Conservation (phyloP, 768 basidiomycete species). For the Nidularia sp. region DNA sequence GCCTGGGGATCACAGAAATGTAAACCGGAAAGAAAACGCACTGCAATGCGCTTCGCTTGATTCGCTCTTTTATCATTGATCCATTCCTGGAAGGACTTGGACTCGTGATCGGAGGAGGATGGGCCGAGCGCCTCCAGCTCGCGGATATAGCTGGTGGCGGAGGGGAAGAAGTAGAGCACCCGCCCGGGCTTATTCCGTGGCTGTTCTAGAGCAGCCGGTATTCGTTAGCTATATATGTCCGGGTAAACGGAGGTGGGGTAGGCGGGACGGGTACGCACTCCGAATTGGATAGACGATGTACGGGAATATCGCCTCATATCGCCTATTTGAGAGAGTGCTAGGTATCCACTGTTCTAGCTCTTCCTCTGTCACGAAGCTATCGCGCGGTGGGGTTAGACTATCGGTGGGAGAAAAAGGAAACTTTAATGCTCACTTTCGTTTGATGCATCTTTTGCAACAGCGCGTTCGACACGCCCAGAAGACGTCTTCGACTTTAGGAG, state of each 20-base stretch:
- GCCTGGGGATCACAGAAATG: slow-evolving; percentile 1
- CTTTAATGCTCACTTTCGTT: slow-evolving; percentile 19
- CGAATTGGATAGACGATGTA: slow-evolving; percentile 17
- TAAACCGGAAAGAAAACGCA: slow-evolving; percentile 11
- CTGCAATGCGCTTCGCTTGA: slow-evolving; percentile 18
- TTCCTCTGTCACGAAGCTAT: slow-evolving; percentile 25
- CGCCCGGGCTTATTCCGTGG: slow-evolving; percentile 6
- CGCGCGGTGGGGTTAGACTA: not conserved
- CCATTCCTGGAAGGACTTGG: slow-evolving; percentile 20
- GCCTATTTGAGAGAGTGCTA: slow-evolving; percentile 15
- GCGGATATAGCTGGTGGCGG: slow-evolving; percentile 15
- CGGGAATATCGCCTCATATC: slow-evolving; percentile 24
- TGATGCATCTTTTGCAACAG: slow-evolving; percentile 29
- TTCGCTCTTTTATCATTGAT: slow-evolving; percentile 18
- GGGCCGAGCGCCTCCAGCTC: slow-evolving; percentile 20
- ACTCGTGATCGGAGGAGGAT: slow-evolving; percentile 7
- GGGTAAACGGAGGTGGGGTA: not conserved
- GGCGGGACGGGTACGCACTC: slow-evolving; percentile 5
- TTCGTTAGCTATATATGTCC: slow-evolving; percentile 4
- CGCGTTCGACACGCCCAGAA: slow-evolving; percentile 32
- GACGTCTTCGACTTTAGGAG: slow-evolving; percentile 21
- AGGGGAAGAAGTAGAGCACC: slow-evolving; percentile 18
- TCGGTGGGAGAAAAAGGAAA: not conserved
- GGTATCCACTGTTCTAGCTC: slow-evolving; percentile 19
- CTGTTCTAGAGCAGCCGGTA: slow-evolving; percentile 8